phyloP scores from a whole-genome alignment of 2,329 filamentous ascomycete species.

The Alternaria incomplexa region DNA sequence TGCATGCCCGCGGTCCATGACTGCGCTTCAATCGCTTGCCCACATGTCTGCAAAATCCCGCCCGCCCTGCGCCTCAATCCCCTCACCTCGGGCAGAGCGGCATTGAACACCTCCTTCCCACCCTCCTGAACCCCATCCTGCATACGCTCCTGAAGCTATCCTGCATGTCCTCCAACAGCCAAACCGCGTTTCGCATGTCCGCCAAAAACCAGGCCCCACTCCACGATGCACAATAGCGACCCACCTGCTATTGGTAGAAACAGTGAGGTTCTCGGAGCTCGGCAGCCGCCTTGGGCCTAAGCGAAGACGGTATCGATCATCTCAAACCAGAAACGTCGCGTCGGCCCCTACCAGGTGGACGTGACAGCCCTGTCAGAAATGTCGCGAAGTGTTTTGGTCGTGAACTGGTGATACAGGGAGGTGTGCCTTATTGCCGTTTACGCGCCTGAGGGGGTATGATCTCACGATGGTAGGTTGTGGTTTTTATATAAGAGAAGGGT shows the following conservation, averaged over 20 bases:
- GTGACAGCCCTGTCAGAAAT: constrained; percentile 18
- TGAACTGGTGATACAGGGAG: constrained; percentile 14
- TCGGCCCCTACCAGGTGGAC: constrained; percentile 3
- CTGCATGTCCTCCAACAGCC: constrained; percentile 1
- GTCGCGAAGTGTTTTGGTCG: constrained; percentile 1
- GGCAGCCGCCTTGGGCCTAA: constrained; percentile 1
- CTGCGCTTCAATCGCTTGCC: not conserved
- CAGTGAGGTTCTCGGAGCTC: not conserved
- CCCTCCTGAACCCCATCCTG: not conserved
- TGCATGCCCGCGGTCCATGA: not conserved
- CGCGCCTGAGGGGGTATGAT: constrained; percentile 6
- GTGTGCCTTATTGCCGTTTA: constrained; percentile 16
- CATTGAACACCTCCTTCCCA: constrained; percentile 6
- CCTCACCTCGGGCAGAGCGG: not conserved
- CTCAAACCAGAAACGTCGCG: constrained; percentile 18
- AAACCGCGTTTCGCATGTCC: constrained; percentile 5
- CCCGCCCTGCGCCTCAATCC: not conserved
- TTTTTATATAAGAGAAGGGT: constrained; percentile 5
- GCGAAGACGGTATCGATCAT: not conserved
- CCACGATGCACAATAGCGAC: not conserved
- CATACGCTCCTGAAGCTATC: not conserved
- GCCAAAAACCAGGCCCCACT: constrained; percentile 1
- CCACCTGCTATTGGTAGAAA: constrained; percentile 1
- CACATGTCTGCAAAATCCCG: not conserved
- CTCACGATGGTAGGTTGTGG: not conserved